Conservation (phyloP, 1,284 basidiomycete genomes). For the Vanrija sp. region DNA sequence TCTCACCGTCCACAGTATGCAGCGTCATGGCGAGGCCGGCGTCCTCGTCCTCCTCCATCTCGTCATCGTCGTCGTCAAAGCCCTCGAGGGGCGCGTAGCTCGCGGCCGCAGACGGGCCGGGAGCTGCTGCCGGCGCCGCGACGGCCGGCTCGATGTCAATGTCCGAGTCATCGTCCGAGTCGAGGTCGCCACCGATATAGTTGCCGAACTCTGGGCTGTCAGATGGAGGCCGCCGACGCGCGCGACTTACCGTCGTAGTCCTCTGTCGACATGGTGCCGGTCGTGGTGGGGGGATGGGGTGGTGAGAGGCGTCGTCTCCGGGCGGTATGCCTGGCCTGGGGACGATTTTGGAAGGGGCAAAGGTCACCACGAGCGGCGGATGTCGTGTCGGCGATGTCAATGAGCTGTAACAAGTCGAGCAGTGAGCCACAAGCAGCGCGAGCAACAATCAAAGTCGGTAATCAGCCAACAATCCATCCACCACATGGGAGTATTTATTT, state of each 20-base stretch:
- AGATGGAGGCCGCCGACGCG: background rate
- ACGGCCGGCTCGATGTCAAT: slow-evolving; percentile 26
- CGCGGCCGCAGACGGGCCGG: slow-evolving; percentile 26
- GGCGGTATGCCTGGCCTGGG: background rate
- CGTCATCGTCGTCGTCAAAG: slow-evolving; percentile 42
- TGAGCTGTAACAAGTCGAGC: background rate
- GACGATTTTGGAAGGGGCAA: background rate
- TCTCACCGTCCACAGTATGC: slow-evolving; percentile 44
- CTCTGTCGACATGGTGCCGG: slow-evolving; percentile 44
- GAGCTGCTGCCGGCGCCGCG: slow-evolving; percentile 24
- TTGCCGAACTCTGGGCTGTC: slow-evolving; percentile 66
- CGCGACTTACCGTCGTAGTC: slow-evolving; percentile 48
- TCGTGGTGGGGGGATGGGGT: background rate
- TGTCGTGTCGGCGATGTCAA: background rate
- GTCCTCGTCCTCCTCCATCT: slow-evolving; percentile 41
- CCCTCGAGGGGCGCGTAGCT: slow-evolving; percentile 48
- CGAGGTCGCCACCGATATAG: slow-evolving; percentile 89
- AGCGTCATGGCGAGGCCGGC: slow-evolving; percentile 42
- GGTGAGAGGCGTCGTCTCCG: background rate
- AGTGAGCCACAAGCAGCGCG: background rate
- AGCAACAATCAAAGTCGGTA: background rate
- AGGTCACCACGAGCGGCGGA: background rate
- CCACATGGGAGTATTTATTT: background rate
- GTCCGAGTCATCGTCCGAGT: slow-evolving; percentile 71
- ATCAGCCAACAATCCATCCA: background rate